Evolutionary conservation across 2,329 filamentous ascomycete genomes (phyloP).

Genomic region (Chaetoscypha palmicola): DNA sequence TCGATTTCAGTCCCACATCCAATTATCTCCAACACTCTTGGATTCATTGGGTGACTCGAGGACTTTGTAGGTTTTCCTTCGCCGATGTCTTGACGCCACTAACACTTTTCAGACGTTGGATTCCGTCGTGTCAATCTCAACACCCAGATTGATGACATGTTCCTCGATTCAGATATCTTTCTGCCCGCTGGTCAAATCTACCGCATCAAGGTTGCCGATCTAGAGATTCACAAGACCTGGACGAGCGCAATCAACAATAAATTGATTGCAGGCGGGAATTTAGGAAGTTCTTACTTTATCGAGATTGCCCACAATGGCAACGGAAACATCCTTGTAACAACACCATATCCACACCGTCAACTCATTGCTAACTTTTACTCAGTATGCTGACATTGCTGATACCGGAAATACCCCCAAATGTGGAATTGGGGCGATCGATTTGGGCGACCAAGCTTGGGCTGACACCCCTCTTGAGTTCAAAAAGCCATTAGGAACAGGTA

Average conservation of each 20-base stretch:
- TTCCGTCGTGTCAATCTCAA: slow-evolving; percentile 16
- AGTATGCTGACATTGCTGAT: not conserved
- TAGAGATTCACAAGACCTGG: slow-evolving; percentile 39
- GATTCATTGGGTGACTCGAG: slow-evolving; percentile 18
- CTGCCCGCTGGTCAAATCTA: slow-evolving; percentile 34
- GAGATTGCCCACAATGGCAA: slow-evolving; percentile 49
- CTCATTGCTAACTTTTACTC: not conserved
- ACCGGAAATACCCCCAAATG: not conserved
- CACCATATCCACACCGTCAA: not conserved
- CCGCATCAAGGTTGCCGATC: slow-evolving; percentile 40
- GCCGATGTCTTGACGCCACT: not conserved
- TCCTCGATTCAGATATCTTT: slow-evolving; percentile 43
- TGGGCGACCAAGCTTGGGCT: slow-evolving; percentile 30
- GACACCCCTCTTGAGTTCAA: slow-evolving; percentile 37
- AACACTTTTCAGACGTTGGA: slow-evolving; percentile 9
- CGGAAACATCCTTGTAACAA: slow-evolving; percentile 36
- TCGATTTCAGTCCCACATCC: slow-evolving; percentile 33
- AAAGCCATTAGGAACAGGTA: slow-evolving; percentile 43
- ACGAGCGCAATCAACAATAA: slow-evolving; percentile 35
- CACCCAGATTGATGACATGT: slow-evolving; percentile 47
- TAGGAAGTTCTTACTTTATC: slow-evolving; percentile 41
- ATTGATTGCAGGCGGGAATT: slow-evolving; percentile 38
- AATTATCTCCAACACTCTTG: slow-evolving; percentile 15
- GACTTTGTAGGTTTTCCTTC: slow-evolving; percentile 10
- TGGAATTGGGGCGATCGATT: slow-evolving; percentile 33